These are phyloP conservation scores for Aristolochia californica DNA, from an alignment of 164 flowering plant genomes.

Conservation along the genomic window DNA sequence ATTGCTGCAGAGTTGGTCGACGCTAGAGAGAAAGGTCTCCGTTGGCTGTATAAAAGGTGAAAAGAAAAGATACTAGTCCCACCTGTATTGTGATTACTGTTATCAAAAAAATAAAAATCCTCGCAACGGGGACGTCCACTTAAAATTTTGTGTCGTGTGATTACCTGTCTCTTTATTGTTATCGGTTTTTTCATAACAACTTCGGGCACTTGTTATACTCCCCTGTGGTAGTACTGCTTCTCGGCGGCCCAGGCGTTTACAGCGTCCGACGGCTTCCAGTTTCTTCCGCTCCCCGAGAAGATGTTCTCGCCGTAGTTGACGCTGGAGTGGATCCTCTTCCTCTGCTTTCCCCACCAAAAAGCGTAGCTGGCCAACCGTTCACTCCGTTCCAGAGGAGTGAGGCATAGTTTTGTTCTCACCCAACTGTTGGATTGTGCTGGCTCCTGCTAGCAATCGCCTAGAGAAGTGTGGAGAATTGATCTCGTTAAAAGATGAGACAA, in stretches of 20 bases:
- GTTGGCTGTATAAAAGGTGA: too few relatives aligned
- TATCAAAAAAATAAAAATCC: too few relatives aligned
- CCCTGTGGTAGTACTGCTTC: conserved; percentile 7
- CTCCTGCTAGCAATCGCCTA: neutral
- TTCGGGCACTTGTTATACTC: conserved; percentile 11
- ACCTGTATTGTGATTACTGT: too few relatives aligned
- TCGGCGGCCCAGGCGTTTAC: conserved; percentile 15
- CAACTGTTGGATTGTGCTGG: conserved; percentile 19
- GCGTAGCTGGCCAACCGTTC: conserved; percentile 35
- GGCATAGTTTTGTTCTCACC: conserved; percentile 20
- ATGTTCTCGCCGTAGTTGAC: conserved; percentile 75
- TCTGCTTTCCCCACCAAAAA: conserved; percentile 26
- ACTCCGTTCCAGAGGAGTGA: conserved; percentile 45
- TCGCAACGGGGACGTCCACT: too few relatives aligned
- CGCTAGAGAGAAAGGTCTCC: too few relatives aligned
- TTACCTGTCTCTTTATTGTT: too few relatives aligned
- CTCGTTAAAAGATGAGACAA: neutral
- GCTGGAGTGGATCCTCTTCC: conserved; percentile 46
- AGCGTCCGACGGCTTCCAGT: conserved; percentile 14
- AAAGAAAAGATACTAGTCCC: too few relatives aligned
- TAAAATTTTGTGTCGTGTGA: too few relatives aligned
- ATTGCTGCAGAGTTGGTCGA: too few relatives aligned
- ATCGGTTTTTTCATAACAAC: too few relatives aligned
- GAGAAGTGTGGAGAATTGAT: neutral
- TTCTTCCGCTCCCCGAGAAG: conserved; percentile 13